Evolutionary conservation across 2,329 filamentous ascomycete species (phyloP).

Genomic region (Apiospora malaysiana): DNA sequence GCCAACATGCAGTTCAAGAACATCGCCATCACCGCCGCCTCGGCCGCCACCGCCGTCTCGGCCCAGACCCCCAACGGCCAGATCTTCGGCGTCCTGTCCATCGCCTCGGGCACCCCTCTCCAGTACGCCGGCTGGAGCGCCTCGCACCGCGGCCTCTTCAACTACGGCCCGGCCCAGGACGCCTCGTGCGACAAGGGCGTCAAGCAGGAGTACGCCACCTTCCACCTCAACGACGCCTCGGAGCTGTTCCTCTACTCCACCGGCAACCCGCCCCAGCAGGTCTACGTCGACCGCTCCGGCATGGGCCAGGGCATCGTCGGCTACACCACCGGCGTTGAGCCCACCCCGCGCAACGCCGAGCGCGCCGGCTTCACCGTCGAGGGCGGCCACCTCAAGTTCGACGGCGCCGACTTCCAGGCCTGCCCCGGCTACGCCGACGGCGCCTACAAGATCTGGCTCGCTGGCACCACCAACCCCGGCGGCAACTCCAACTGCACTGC

Average conservation of each 20-base stretch:
- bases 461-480: conserved; percentile 39
- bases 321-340: conserved; percentile 55
- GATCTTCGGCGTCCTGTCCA: conserved; percentile 55
- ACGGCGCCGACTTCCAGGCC: conserved; percentile 52
- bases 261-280: conserved; percentile 49
- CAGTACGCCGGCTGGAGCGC: conserved; percentile 56
- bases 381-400: conserved; percentile 52
- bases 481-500: conserved; percentile 45
- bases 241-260: conserved; percentile 56
- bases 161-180: conserved; percentile 50
- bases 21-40: conserved; percentile 17
- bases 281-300: conserved; percentile 62
- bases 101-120: conserved; percentile 55
- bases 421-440: conserved; percentile 55
- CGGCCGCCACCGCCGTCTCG: conserved; percentile 39
- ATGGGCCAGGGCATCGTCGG: conserved; percentile 55
- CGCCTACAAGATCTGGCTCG: conserved; percentile 48
- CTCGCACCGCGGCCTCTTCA: conserved; percentile 47
- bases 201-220: conserved; percentile 52
- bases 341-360: conserved; percentile 49
- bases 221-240: conserved; percentile 51
- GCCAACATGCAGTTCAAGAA: conserved; percentile 21
- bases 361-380: conserved; percentile 54
- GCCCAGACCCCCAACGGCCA: conserved; percentile 34
- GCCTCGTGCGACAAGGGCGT: conserved; percentile 51